Evolutionary conservation across 2,329 filamentous ascomycete species (phyloP).

Genomic region (Lasiodiplodia hormozganensis): DNA sequence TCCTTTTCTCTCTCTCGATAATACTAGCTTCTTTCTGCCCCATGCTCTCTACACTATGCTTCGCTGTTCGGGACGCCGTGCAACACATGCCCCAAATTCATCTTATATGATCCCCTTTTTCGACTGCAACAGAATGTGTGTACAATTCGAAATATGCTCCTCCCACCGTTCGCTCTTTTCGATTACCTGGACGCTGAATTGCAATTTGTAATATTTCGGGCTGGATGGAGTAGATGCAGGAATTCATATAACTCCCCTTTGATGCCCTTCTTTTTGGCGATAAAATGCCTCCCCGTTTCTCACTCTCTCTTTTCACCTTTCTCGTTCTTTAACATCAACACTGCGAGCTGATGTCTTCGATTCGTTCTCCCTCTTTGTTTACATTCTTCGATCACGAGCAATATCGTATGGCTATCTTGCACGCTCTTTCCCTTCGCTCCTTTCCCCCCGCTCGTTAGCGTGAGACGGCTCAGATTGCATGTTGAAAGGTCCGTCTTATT

Average conservation of each 20-base stretch:
- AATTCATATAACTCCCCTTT: too few relatives aligned
- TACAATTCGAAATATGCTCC: neutral
- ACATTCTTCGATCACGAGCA: neutral
- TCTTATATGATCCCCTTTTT: neutral
- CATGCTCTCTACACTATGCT: neutral
- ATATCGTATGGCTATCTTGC: neutral
- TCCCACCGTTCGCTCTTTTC: neutral
- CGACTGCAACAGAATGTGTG: neutral
- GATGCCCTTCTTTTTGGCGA: neutral
- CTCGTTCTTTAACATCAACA: neutral
- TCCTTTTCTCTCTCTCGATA: neutral
- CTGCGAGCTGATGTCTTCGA: neutral
- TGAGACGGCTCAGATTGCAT: neutral
- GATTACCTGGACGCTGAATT: neutral
- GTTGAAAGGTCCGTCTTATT: neutral
- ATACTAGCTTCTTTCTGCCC: constrained; percentile 2
- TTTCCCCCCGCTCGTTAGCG: neutral
- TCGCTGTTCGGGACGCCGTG: neutral
- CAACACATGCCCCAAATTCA: neutral
- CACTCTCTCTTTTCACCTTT: too few relatives aligned
- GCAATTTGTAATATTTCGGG: neutral
- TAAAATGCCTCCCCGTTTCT: too few relatives aligned
- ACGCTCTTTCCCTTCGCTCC: neutral
- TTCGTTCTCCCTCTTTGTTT: neutral
- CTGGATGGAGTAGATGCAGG: too few relatives aligned